Evolutionary conservation across 1,284 basidiomycete species (phyloP).

Genomic region (Malassezia yamatoensis): DNA sequence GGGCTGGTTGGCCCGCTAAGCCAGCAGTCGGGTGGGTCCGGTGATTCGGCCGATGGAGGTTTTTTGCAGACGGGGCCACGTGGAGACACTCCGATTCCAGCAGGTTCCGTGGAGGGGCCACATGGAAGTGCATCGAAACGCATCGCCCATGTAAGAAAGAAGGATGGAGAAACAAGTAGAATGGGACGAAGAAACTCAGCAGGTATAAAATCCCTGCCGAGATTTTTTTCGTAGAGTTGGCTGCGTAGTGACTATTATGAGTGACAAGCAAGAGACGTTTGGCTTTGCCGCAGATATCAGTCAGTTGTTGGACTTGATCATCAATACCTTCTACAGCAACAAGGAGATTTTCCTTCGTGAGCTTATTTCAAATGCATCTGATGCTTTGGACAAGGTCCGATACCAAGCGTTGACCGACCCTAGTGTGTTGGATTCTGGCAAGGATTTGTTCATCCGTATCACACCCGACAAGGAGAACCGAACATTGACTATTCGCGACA

Average conservation of each 20-base stretch:
- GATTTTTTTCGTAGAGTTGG: constrained; percentile 1
- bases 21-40: no score
- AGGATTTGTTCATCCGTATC: constrained; percentile 48
- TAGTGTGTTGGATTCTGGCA: constrained; percentile 41
- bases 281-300: constrained; percentile 46
- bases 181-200: background rate
- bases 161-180: constrained; percentile 8
- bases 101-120: constrained; percentile 16
- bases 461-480: constrained; percentile 84
- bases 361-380: constrained; percentile 47
- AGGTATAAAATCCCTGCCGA: constrained; percentile 11
- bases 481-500: constrained; percentile 79
- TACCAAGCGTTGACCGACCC: constrained; percentile 47
- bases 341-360: constrained; percentile 48
- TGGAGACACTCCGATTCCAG: constrained; percentile 1
- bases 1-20: no score
- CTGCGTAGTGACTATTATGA: constrained; percentile 25
- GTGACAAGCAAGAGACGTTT: constrained; percentile 43
- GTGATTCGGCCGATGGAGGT: no score
- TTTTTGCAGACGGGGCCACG: no score
- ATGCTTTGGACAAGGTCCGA: constrained; percentile 48
- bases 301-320: constrained; percentile 47
- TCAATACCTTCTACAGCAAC: constrained; percentile 48
- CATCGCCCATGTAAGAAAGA: background rate
- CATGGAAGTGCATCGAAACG: constrained; percentile 13